phyloP scores from a whole-genome alignment of 2,329 filamentous ascomycete species.

The Aureobasidium sp. region DNA sequence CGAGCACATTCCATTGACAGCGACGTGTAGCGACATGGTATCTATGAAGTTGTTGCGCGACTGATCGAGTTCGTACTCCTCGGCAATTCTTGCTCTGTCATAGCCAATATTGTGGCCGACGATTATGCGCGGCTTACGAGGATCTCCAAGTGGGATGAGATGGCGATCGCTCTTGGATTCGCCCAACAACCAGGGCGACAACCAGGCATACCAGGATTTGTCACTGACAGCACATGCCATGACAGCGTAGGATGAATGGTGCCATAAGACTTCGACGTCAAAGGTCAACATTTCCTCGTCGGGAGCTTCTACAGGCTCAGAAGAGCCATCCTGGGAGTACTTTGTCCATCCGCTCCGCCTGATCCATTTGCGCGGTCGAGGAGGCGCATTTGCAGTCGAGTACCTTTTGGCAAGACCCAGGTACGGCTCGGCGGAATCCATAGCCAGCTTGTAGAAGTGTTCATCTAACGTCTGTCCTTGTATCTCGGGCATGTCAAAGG shows the following conservation, averaged over 20 bases:
- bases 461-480: conserved; percentile 81
- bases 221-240: conserved; percentile 93
- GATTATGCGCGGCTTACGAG: conserved; percentile 64
- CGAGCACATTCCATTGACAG: conserved; percentile 98
- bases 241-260: conserved; percentile 82
- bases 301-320: conserved; percentile 68
- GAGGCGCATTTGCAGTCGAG: conserved; percentile 52
- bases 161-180: conserved; percentile 73
- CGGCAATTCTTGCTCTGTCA: conserved; percentile 77
- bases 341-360: conserved; percentile 86
- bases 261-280: conserved; percentile 96
- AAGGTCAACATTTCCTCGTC: conserved; percentile 80
- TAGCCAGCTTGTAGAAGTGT: conserved; percentile 83
- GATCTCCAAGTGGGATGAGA: conserved; percentile 79
- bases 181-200: conserved; percentile 88
- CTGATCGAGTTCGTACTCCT: conserved; percentile 83
- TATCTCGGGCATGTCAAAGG: conserved; percentile 75
- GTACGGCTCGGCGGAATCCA: conserved; percentile 82
- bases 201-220: conserved; percentile 92
- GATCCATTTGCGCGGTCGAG: conserved; percentile 65
- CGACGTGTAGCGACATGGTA: conserved; percentile 96
- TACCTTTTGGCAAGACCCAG: conserved; percentile 69
- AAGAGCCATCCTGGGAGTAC: conserved; percentile 67
- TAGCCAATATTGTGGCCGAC: conserved; percentile 96
- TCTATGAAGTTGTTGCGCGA: conserved; percentile 83